phyloP scores from a whole-genome alignment of 73 alveolate genomes.

The Paramecium tetraurelia region DNA sequence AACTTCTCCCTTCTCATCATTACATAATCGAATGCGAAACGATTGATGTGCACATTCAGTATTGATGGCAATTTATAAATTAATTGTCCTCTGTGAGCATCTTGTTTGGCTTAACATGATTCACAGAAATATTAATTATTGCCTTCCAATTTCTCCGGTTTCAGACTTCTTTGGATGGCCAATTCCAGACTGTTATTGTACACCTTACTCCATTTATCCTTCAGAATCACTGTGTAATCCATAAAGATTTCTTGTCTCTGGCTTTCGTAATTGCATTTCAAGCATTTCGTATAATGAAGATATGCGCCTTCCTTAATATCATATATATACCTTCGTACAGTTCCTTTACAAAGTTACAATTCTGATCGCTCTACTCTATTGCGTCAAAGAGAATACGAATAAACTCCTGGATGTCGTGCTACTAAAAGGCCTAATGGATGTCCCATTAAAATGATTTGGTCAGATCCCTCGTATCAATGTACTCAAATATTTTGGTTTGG shows the following conservation, averaged over 20 bases:
- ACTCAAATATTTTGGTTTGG: slow-evolving; percentile 57
- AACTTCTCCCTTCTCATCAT: slow-evolving; percentile 80
- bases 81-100: slow-evolving; percentile 88
- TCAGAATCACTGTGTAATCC: slow-evolving; percentile 90
- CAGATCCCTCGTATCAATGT: slow-evolving; percentile 73
- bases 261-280: slow-evolving; percentile 86
- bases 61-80: slow-evolving; percentile 81
- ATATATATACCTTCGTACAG: slow-evolving; percentile 82
- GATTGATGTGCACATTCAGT: slow-evolving; percentile 76
- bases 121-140: slow-evolving; percentile 89
- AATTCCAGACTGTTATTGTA: slow-evolving; percentile 83
- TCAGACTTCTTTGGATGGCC: slow-evolving; percentile 91
- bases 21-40: slow-evolving; percentile 87
- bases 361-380: slow-evolving; percentile 77
- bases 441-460: slow-evolving; percentile 81
- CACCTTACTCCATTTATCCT: slow-evolving; percentile 83
- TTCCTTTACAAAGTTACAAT: slow-evolving; percentile 73
- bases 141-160: slow-evolving; percentile 89
- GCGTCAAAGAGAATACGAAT: slow-evolving; percentile 95
- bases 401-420: slow-evolving; percentile 83
- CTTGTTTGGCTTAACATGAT: slow-evolving; percentile 84
- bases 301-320: slow-evolving; percentile 4
- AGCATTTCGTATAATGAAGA: slow-evolving; percentile 79
- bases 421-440: slow-evolving; percentile 59
- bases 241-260: slow-evolving; percentile 71